phyloP scores from a whole-genome alignment of 345 rosid species.

The Durio zibethinus region DNA sequence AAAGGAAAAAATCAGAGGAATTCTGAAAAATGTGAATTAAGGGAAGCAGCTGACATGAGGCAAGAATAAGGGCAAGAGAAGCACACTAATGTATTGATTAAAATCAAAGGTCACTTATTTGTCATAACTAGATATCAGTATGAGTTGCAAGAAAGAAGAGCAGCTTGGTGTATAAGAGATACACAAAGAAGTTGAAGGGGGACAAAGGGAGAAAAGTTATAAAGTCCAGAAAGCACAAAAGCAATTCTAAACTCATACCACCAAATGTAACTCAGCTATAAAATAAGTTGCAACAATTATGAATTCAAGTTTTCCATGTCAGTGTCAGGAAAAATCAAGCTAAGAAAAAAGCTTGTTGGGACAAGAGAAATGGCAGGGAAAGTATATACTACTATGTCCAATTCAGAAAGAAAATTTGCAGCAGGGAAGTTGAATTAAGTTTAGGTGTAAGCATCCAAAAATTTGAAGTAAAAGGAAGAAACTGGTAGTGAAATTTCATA shows the following conservation, averaged over 20 bases:
- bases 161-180: not conserved
- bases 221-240: not conserved
- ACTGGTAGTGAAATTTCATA: not conserved
- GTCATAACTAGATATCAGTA: not conserved
- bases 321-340: not conserved
- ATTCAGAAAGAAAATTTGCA: not conserved
- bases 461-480: not conserved
- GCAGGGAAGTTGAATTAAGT: not conserved
- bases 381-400: not conserved
- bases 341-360: not conserved
- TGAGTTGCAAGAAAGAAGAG: not conserved
- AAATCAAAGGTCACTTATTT: not conserved
- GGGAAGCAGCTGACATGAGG: not conserved
- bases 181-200: not conserved
- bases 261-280: not conserved
- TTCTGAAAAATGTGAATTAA: not conserved
- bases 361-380: not conserved
- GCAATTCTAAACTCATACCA: not conserved
- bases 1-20: slow-evolving; percentile 1
- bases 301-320: not conserved
- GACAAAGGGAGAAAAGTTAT: not conserved
- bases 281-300: not conserved
- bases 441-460: not conserved
- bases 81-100: not conserved
- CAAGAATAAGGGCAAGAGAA: not conserved